These are phyloP conservation scores for Keqinozyma sinolaborantium DNA, from an alignment of 1,139 yeast genomes.

Conservation along the genomic window DNA sequence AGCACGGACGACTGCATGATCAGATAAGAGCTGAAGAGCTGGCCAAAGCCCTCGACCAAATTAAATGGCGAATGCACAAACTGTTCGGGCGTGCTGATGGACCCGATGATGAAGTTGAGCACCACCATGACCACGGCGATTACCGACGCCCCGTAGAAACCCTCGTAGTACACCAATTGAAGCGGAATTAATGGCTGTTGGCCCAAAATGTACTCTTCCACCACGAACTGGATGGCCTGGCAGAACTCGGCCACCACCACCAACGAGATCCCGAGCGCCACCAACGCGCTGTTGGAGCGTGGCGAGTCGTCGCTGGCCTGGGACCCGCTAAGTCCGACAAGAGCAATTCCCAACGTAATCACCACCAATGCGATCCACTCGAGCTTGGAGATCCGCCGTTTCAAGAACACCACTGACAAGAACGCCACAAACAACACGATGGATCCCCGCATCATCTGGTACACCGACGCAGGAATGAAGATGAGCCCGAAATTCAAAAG, in stretches of 20 bases:
- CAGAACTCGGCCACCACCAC: constrained; percentile 62
- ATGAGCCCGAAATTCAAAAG: constrained; percentile 72
- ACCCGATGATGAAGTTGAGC: constrained; percentile 40
- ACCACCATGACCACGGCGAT: constrained; percentile 43
- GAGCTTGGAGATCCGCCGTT: constrained; percentile 49
- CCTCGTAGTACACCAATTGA: constrained; percentile 72
- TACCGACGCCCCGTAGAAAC: constrained; percentile 57
- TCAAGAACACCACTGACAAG: constrained; percentile 62
- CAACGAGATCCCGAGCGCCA: constrained; percentile 54
- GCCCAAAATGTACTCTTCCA: constrained; percentile 67
- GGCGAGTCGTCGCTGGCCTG: constrained; percentile 10
- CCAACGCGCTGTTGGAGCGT: constrained; percentile 15
- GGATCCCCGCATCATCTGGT: constrained; percentile 84
- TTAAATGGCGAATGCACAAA: constrained; percentile 55
- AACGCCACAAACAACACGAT: constrained; percentile 74
- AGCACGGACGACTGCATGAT: constrained; percentile 54
- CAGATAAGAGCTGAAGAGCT: constrained; percentile 40
- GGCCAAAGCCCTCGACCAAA: constrained; percentile 45
- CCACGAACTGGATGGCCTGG: constrained; percentile 74
- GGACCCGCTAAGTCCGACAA: constrained; percentile 73
- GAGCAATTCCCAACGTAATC: constrained; percentile 64
- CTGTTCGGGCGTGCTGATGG: constrained; percentile 21
- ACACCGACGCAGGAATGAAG: constrained; percentile 76
- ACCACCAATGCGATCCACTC: constrained; percentile 67
- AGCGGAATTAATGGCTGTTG: constrained; percentile 57